Conservation (phyloP, 257 asterid genomes). For the Scutellaria minor region DNA sequence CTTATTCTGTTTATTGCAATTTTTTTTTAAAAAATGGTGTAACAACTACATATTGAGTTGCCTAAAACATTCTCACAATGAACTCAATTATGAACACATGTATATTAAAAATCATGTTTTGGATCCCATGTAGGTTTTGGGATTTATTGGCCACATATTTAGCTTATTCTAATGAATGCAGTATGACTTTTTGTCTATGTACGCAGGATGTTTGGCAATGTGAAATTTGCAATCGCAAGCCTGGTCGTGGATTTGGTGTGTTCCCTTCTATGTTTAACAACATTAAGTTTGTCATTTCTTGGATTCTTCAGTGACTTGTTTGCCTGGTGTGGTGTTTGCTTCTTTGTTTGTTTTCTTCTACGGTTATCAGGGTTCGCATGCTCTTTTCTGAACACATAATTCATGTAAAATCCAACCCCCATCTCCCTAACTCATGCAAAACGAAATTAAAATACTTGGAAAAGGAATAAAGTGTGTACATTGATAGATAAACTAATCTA, state of each 20-base stretch:
- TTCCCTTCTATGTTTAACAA: conserved; percentile 18
- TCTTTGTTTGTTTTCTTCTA: neutral
- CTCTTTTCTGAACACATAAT: neutral
- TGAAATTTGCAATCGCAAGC: conserved; percentile 94
- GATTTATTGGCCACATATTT: conserved; percentile 8
- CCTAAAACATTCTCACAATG: neutral
- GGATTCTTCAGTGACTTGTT: neutral
- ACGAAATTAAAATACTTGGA: neutral
- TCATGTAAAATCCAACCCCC: conserved; percentile 11
- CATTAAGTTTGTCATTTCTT: conserved; percentile 13
- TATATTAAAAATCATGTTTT: neutral
- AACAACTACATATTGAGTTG: neutral
- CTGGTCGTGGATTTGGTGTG: conserved; percentile 99
- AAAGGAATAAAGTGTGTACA: neutral
- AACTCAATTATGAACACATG: conserved; percentile 5
- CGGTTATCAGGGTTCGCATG: neutral
- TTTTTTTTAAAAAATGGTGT: too few relatives aligned
- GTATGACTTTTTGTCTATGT: conserved; percentile 11
- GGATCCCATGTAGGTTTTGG: neutral
- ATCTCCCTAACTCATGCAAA: conserved; percentile 14
- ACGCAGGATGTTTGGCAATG: conserved; percentile 99
- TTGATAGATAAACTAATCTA: neutral
- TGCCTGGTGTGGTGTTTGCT: conserved; percentile 19
- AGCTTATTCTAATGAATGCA: conserved; percentile 18
- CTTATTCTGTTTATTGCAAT: neutral